Percentiles rank a stretch among this genome's conserved stretches.
Conservation (phyloP, 1,284 basidiomycete genomes). For the Leucoagaricus sp. region DNA sequence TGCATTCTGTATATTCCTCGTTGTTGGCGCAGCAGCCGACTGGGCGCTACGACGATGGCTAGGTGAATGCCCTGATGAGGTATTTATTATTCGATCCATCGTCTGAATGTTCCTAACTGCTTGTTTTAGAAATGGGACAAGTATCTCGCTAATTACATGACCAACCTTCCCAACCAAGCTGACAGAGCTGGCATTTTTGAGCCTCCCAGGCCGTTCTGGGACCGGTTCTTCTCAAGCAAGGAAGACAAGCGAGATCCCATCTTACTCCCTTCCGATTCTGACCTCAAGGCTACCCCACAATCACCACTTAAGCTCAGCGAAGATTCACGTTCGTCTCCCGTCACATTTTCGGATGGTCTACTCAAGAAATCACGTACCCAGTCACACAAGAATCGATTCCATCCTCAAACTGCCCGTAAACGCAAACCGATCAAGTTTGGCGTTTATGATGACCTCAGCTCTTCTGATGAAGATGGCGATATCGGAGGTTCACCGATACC, state of each 20-base stretch:
- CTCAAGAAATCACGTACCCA: conserved; percentile 32
- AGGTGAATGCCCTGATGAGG: conserved; percentile 71
- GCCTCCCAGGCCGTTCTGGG: conserved; percentile 54
- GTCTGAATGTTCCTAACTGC: conserved; percentile 7
- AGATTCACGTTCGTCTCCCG: neutral
- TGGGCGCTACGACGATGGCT: conserved; percentile 55
- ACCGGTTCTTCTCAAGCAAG: conserved; percentile 38
- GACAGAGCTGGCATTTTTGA: conserved; percentile 48
- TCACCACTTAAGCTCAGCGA: conserved; percentile 15
- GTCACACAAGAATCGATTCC: conserved; percentile 20
- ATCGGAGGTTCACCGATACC: conserved; percentile 19
- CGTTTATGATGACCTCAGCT: conserved; percentile 22
- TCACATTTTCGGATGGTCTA: conserved; percentile 9
- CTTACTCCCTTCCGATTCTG: conserved; percentile 25
- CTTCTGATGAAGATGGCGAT: conserved; percentile 35
- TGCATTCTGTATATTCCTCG: conserved; percentile 54
- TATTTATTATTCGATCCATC: conserved; percentile 26
- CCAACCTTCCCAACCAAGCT: conserved; percentile 45
- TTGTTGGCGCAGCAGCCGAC: conserved; percentile 47
- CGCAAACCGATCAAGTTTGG: conserved; percentile 54
- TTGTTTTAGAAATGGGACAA: conserved; percentile 62
- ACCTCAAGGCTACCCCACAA: conserved; percentile 20
- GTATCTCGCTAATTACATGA: conserved; percentile 60
- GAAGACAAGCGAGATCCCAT: conserved; percentile 23
- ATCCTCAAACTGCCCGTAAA: conserved; percentile 26